Evolutionary conservation across 768 basidiomycete genomes (phyloP).

Genomic region (Tylopilus sp.): DNA sequence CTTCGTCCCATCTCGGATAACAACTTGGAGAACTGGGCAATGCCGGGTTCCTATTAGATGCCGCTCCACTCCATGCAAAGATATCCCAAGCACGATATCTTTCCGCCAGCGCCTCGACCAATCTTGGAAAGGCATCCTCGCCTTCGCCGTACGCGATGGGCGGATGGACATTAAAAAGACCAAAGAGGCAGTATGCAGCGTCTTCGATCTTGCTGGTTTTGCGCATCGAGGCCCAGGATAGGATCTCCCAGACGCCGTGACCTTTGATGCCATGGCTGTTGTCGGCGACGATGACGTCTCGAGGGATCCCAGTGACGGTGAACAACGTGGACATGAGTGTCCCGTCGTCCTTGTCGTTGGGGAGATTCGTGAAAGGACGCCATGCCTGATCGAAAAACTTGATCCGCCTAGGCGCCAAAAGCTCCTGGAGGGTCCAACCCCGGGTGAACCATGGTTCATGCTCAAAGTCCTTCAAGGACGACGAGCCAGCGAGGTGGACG

Average conservation of each 20-base stretch:
- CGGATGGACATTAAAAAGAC: conserved; percentile 24
- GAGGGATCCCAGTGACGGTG: conserved; percentile 19
- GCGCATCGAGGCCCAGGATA: conserved; percentile 30
- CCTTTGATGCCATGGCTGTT: conserved; percentile 18
- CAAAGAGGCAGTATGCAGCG: conserved; percentile 26
- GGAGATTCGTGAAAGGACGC: conserved; percentile 11
- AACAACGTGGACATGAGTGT: conserved; percentile 10
- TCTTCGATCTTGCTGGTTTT: conserved; percentile 30
- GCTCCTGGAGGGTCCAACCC: conserved; percentile 26
- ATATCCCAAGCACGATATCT: conserved; percentile 19
- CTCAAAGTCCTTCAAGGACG: conserved; percentile 10
- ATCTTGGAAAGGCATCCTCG: conserved; percentile 25
- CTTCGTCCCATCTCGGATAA: conserved; percentile 19
- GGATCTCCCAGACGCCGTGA: conserved; percentile 21
- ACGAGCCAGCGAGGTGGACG: conserved; percentile 20
- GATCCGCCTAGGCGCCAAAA: conserved; percentile 25
- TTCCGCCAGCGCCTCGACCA: conserved; percentile 19
- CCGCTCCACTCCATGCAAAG: conserved; percentile 24
- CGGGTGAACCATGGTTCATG: conserved; percentile 26
- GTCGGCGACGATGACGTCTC: conserved; percentile 12
- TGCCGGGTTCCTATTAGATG: conserved; percentile 16
- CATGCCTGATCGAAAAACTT: conserved; percentile 26
- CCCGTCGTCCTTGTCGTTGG: conserved; percentile 17
- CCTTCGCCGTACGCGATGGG: conserved; percentile 31
- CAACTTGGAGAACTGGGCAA: conserved; percentile 21